Base-by-base conservation (phyloP, 1,284 basidiomycete species). In the Baeospora myosura region DNA sequence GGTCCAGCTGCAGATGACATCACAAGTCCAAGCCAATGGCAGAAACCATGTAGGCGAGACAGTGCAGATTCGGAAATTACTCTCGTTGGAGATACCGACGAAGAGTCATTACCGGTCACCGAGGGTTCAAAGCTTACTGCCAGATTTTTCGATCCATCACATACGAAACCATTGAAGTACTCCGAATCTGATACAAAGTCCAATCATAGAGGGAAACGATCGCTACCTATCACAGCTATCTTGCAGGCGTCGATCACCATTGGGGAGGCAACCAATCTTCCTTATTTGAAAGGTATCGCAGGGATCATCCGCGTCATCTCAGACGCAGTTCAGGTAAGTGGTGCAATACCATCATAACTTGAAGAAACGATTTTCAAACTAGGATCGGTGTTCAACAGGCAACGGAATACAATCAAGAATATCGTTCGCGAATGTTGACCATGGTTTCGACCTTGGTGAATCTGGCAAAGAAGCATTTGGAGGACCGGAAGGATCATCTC, bases 231-330 rank as follows among this genome's bases (percentile, higher is more conserved):
- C 17, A 7, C 8, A 8, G 8, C 47, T 10, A 43, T 49, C 8
- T 41, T 51, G 20, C 16, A 44, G 25, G 32, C 45, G 3, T 35
- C 29, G n/a, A 36, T 51, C 22, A 38, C 46, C 2, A 34, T 51
- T 2, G 49, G 49, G n/a, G 49, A 51, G 23, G 49, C 49, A 1
- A 35, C 44, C 8, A 49, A 51, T 35, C 41, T 51, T 22, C 45
- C 49, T 3, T 49, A 47, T 29, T 38, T 51, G 17, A 51, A 51
- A 26, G 49, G 49, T 38, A 29, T 51, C 16, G 49, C 49, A 6
- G 49, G 47, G 10, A 49, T 51, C n/a, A 42, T 51, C n/a, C 30
- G 46, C 2, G 21, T 47, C 3, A 25, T 51, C 21, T 46, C 47
- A 24, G 47, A 45, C 12, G 37, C 49, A 7, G 45, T 51, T n/a